These are phyloP conservation scores for Papilionanthe hybrid DNA, from an alignment of 116 monocot species.

Conservation along the genomic window DNA sequence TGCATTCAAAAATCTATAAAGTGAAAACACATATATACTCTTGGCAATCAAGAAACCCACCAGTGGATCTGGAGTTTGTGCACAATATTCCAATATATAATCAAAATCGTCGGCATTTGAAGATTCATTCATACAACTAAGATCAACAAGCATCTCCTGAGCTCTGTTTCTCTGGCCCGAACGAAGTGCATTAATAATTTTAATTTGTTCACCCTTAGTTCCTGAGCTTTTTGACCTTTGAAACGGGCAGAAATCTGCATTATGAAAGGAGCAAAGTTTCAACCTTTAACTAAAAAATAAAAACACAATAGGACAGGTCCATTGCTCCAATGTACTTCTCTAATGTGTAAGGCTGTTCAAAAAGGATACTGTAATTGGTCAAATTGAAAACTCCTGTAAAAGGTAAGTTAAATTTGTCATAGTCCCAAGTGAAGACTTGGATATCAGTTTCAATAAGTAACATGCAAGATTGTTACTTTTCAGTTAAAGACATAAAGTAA, in stretches of 20 bases:
- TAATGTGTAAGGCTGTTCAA: background rate
- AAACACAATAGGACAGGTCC: background rate
- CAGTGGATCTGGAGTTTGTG: conserved; percentile 65
- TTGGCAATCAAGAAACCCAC: conserved; percentile 25
- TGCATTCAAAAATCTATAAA: background rate
- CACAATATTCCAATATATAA: conserved; percentile 69
- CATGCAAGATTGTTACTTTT: background rate
- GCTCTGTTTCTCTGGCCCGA: conserved; percentile 60
- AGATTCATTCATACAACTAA: conserved; percentile 14
- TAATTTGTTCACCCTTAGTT: conserved; percentile 24
- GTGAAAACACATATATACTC: background rate
- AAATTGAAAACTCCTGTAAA: background rate
- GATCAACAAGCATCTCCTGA: conserved; percentile 41
- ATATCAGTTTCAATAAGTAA: background rate
- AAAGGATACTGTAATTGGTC: background rate
- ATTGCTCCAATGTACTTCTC: background rate
- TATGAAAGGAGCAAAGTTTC: background rate
- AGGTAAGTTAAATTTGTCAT: conserved; percentile 1
- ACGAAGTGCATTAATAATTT: conserved; percentile 71
- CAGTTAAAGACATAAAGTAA: background rate
- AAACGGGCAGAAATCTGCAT: conserved; percentile 24
- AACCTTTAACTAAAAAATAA: background rate
- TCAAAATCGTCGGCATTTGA: conserved; percentile 46
- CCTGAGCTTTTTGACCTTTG: conserved; percentile 7
- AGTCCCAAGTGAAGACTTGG: background rate